Conservation (phyloP, 169 alveolate genomes). For the Perkinsus chesapeaki region DNA sequence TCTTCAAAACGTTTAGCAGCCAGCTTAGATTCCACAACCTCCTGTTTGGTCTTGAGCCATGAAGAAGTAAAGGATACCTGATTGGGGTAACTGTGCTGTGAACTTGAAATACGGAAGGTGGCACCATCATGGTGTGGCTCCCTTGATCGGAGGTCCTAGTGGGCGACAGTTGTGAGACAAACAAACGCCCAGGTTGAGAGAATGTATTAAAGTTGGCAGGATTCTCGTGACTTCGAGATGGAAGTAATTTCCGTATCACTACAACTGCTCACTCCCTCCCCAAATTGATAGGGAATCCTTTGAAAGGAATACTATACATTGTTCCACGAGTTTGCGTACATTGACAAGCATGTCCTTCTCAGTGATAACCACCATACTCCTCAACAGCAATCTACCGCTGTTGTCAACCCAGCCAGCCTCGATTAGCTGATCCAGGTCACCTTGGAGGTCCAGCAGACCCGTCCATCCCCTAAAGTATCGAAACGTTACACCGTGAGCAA, state of each 20-base stretch:
- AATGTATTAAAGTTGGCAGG: too few species aligned
- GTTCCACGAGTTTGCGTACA: background rate
- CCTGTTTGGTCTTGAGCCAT: background rate
- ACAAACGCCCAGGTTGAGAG: too few species aligned
- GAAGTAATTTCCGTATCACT: too few species aligned
- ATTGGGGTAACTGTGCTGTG: too few species aligned
- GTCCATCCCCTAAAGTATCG: background rate
- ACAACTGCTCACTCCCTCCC: too few species aligned
- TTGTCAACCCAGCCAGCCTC: background rate
- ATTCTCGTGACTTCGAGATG: too few species aligned
- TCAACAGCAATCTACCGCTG: background rate
- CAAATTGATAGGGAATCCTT: too few species aligned
- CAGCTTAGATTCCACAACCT: background rate
- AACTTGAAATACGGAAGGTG: too few species aligned
- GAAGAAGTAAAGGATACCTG: background rate
- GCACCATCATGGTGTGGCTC: too few species aligned
- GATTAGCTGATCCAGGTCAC: background rate
- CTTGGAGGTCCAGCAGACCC: background rate
- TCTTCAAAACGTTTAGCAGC: background rate
- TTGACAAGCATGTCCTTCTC: background rate
- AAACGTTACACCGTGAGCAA: background rate
- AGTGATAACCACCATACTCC: background rate
- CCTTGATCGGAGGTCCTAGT: too few species aligned
- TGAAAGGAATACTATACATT: too few species aligned
- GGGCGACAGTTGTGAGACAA: too few species aligned